A percentile compares a stretch with the other conserved stretches of the same genome.
Conservation (phyloP, 164 flowering plant genomes). For the Protea cynaroides region DNA sequence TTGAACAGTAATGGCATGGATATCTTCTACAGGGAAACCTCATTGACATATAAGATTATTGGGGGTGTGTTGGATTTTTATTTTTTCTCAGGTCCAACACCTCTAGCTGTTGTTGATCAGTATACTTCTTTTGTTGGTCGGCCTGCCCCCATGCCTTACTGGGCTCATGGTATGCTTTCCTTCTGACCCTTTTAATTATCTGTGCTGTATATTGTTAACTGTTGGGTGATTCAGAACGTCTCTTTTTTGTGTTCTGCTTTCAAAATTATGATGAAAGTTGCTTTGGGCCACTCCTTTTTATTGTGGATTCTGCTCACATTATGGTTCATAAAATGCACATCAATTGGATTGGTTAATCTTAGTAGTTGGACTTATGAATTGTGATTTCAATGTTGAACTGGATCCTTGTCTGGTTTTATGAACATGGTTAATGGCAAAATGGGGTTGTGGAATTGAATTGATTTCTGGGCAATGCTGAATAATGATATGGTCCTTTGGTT, state of each 20-base stretch:
- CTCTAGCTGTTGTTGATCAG: conserved; percentile 83
- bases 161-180: conserved; percentile 72
- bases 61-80: conserved; percentile 95
- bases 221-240: too few species aligned
- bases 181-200: not conserved
- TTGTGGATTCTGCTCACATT: too few species aligned
- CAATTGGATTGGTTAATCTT: too few species aligned
- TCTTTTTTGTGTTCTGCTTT: too few species aligned
- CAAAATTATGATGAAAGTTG: too few species aligned
- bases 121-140: conserved; percentile 75
- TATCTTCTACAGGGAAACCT: conserved; percentile 72
- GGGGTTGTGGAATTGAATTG: not conserved
- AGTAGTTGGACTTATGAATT: too few species aligned
- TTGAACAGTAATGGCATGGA: conserved; percentile 98
- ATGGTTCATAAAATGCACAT: too few species aligned
- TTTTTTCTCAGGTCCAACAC: conserved; percentile 83
- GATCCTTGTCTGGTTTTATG: too few species aligned
- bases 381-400: too few species aligned
- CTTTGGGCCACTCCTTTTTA: too few species aligned
- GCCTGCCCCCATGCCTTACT: conserved; percentile 98
- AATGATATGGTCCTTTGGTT: too few species aligned
- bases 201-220: too few species aligned
- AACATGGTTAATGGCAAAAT: not conserved
- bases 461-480: not conserved
- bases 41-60: conserved; percentile 85